These are phyloP conservation scores for Luffa aegyptiaca DNA, from an alignment of 306 rosid genomes.

Conservation along the genomic window DNA sequence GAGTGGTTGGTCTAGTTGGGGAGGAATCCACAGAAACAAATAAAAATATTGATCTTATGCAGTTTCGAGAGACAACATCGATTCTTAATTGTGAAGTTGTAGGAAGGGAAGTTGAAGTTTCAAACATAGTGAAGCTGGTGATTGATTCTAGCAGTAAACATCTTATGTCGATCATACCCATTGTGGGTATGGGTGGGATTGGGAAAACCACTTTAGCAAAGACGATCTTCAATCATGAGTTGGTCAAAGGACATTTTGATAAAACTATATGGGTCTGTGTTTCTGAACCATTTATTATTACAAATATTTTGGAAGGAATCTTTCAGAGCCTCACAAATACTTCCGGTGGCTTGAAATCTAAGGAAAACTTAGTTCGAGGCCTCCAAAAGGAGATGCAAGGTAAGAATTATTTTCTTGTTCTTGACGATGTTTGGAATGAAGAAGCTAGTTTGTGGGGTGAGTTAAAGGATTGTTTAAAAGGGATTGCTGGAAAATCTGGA, in stretches of 20 bases:
- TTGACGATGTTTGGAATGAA: slow-evolving; percentile 12
- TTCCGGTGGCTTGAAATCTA: no score
- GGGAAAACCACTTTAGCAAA: slow-evolving; percentile 4
- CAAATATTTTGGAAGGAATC: not conserved
- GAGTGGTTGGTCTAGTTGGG: not conserved
- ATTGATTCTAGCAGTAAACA: not conserved
- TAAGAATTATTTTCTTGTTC: slow-evolving; percentile 11
- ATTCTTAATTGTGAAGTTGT: not conserved
- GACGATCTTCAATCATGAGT: not conserved
- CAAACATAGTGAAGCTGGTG: not conserved
- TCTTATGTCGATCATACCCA: not conserved
- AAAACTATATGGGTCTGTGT: slow-evolving; percentile 13
- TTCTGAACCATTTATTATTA: not conserved
- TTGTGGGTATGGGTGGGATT: not conserved
- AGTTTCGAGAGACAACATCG: not conserved
- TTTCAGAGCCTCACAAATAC: not conserved
- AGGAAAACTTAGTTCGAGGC: not conserved
- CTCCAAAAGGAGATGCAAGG: not conserved
- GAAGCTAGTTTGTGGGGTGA: not conserved
- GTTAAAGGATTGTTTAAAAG: not conserved
- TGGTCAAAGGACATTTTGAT: not conserved
- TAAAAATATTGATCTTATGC: not conserved
- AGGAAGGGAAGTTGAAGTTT: not conserved
- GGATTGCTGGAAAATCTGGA: not conserved
- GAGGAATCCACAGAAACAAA: not conserved